phyloP scores from a whole-genome alignment of 306 rosid species.

The Biancaea sappan region DNA sequence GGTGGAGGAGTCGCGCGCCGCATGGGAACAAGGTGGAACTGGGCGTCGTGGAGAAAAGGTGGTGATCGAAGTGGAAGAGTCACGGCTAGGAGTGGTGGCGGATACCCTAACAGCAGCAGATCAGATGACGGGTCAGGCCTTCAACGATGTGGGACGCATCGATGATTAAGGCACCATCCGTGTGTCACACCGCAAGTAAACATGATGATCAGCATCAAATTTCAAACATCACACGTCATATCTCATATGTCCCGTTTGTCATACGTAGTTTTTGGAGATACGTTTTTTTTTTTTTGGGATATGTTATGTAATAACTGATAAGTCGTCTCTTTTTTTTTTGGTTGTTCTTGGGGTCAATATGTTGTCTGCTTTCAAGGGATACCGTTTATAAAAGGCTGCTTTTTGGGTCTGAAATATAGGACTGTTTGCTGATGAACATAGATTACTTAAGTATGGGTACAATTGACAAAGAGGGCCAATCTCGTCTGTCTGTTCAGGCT shows the following conservation, averaged over 20 bases:
- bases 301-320: background rate
- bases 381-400: too few species aligned
- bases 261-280: background rate
- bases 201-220: constrained; percentile 20
- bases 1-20: constrained; percentile 22
- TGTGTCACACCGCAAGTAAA: constrained; percentile 40
- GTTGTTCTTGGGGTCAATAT: too few species aligned
- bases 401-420: too few species aligned
- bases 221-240: too few species aligned
- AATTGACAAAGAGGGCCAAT: too few species aligned
- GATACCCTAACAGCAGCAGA: constrained; percentile 49
- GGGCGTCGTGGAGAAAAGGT: constrained; percentile 28
- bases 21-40: background rate
- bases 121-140: constrained; percentile 63
- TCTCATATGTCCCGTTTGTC: background rate
- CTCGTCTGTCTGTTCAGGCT: too few species aligned
- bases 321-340: too few species aligned
- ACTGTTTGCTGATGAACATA: too few species aligned
- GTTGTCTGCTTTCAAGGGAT: too few species aligned
- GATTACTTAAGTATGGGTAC: too few species aligned
- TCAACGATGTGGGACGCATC: constrained; percentile 62
- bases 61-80: constrained; percentile 43
- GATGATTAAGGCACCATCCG: constrained; percentile 44
- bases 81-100: constrained; percentile 50
- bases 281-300: too few species aligned